Evolutionary conservation across 371 early-diverging fungal species (phyloP).

Genomic region (Apophysomyces trapeziformis): DNA sequence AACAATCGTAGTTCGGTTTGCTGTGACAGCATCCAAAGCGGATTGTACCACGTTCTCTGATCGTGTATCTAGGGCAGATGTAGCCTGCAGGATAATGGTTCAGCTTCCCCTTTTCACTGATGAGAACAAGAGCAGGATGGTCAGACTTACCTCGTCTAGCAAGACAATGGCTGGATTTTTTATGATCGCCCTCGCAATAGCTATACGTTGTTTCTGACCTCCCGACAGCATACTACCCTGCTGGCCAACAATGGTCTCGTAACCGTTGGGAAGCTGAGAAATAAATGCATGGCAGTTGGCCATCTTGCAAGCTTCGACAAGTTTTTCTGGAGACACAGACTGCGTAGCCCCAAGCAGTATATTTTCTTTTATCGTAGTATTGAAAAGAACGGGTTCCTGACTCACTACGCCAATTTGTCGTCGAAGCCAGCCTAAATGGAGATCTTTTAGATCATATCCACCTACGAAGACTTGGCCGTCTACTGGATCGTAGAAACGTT

Average conservation of each 20-base stretch:
- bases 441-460: slow-evolving; percentile 40
- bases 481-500: slow-evolving; percentile 67
- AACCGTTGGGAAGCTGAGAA: slow-evolving; percentile 68
- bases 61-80: slow-evolving; percentile 62
- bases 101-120: not conserved
- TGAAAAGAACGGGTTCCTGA: slow-evolving; percentile 70
- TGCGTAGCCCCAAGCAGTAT: slow-evolving; percentile 44
- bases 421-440: slow-evolving; percentile 47
- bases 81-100: slow-evolving; percentile 39
- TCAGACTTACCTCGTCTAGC: slow-evolving; percentile 49
- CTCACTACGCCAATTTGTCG: slow-evolving; percentile 50
- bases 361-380: slow-evolving; percentile 32
- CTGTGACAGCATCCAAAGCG: slow-evolving; percentile 73
- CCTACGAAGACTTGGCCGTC: slow-evolving; percentile 54
- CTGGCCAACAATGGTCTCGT: slow-evolving; percentile 73
- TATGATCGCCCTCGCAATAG: slow-evolving; percentile 79
- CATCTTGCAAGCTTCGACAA: slow-evolving; percentile 58
- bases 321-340: slow-evolving; percentile 31
- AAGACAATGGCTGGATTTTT: slow-evolving; percentile 63
- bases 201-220: slow-evolving; percentile 66
- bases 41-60: slow-evolving; percentile 74
- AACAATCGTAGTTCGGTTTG: slow-evolving; percentile 81
- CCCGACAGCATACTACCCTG: slow-evolving; percentile 57
- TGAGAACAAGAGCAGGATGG: no score
- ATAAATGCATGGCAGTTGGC: slow-evolving; percentile 80